Conservation (phyloP, 805 yeast species). For the Monosporozyma siamensis region DNA sequence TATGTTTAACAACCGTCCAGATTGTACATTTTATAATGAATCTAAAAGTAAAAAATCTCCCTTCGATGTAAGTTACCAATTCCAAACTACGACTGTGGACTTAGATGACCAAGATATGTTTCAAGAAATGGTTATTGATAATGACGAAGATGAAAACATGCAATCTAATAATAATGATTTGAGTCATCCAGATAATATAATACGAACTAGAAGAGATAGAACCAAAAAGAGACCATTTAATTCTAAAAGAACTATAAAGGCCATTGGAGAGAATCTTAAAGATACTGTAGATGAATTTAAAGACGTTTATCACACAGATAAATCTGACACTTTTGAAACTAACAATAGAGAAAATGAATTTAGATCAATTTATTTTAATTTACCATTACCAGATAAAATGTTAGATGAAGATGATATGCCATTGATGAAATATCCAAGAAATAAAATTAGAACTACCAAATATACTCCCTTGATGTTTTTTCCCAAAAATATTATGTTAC, state of each 20-base stretch:
- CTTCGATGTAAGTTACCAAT: slow-evolving; percentile 24
- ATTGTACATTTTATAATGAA: slow-evolving; percentile 5
- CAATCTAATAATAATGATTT: no score
- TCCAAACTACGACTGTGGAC: slow-evolving; percentile 11
- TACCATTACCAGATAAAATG: slow-evolving; percentile 48
- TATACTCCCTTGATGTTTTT: slow-evolving; percentile 84
- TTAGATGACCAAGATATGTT: slow-evolving; percentile 2
- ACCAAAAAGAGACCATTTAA: slow-evolving; percentile 50
- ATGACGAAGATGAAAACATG: not conserved
- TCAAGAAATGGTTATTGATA: slow-evolving; percentile 5
- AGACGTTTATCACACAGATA: slow-evolving; percentile 10
- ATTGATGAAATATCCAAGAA: slow-evolving; percentile 54
- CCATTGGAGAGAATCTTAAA: slow-evolving; percentile 33
- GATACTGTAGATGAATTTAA: slow-evolving; percentile 23
- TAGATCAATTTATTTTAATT: slow-evolving; percentile 51
- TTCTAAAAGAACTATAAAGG: slow-evolving; percentile 44
- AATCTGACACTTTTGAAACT: slow-evolving; percentile 21
- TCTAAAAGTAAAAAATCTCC: slow-evolving; percentile 17
- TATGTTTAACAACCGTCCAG: not conserved
- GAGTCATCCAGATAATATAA: not conserved
- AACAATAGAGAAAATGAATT: slow-evolving; percentile 33
- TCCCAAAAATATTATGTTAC: slow-evolving; percentile 73
- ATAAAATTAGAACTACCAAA: slow-evolving; percentile 91
- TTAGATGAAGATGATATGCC: slow-evolving; percentile 57
- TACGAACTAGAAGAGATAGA: slow-evolving; percentile 75